These are phyloP conservation scores for Groenewaldozyma tartarivorans DNA, from an alignment of 805 yeast species.

Conservation along the genomic window DNA sequence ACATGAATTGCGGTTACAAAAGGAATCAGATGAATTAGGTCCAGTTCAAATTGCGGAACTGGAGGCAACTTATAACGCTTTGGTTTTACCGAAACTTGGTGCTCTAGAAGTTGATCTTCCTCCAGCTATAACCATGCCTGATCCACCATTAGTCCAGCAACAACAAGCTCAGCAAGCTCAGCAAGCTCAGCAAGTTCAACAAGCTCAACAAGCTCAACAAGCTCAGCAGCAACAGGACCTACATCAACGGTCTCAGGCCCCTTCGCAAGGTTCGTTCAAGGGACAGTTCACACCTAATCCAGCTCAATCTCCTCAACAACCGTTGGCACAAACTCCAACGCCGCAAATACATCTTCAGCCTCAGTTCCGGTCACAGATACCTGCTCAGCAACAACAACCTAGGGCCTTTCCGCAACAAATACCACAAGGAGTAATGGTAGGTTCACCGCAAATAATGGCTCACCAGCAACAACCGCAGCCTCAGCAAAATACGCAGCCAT, in stretches of 20 bases:
- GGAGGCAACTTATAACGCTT: conserved; percentile 1
- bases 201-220: conserved; percentile 4
- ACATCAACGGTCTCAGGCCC: not conserved
- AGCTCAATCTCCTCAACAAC: not conserved
- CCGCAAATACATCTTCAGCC: no score
- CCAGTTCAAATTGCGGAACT: conserved; percentile 1
- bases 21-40: conserved; percentile 7
- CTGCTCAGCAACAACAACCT: conserved; percentile 5
- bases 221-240: not conserved
- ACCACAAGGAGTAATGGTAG: not conserved
- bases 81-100: conserved; percentile 8
- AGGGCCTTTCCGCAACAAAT: conserved; percentile 9
- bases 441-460: not conserved
- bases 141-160: conserved; percentile 1
- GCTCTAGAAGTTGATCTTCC: conserved; percentile 12
- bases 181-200: conserved; percentile 9
- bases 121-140: conserved; percentile 12
- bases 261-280: not conserved
- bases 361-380: not conserved
- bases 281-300: not conserved
- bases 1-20: conserved; percentile 38
- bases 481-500: conserved; percentile 15
- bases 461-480: not conserved
- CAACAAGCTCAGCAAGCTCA: conserved; percentile 4
- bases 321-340: conserved; percentile 30